A percentile compares a stretch with the other conserved stretches of the same genome.
phyloP scores from a whole-genome alignment of 2,329 filamentous ascomycete genomes.

The Colletotrichum sp. region DNA sequence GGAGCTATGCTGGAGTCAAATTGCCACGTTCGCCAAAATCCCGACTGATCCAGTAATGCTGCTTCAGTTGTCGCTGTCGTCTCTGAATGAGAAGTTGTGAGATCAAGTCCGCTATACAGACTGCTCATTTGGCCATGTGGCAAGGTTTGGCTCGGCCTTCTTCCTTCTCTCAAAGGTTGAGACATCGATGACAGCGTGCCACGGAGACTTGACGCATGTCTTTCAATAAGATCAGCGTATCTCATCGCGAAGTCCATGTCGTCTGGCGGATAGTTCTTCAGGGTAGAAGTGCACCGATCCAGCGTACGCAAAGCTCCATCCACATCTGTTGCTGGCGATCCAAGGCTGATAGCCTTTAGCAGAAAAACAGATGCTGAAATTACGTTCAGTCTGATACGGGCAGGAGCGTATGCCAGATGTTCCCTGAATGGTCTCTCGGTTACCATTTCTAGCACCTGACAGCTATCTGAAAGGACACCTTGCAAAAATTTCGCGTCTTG shows the following conservation, averaged over 20 bases:
- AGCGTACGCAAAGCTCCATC: slow-evolving; percentile 13
- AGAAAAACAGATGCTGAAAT: slow-evolving; percentile 27
- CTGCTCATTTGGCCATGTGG: background rate
- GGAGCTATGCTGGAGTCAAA: slow-evolving; percentile 7
- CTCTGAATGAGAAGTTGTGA: background rate
- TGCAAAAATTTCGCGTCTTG: slow-evolving; percentile 24
- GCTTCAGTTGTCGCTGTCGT: background rate
- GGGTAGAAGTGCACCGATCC: slow-evolving; percentile 21
- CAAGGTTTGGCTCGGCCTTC: background rate
- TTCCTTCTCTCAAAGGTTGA: background rate
- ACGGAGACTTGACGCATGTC: slow-evolving; percentile 14
- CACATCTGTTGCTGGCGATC: slow-evolving; percentile 19
- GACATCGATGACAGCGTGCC: background rate
- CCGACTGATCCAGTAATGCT: background rate
- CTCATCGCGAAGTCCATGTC: slow-evolving; percentile 28
- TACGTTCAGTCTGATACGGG: slow-evolving; percentile 22
- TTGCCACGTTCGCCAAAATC: background rate
- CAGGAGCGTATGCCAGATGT: slow-evolving; percentile 22
- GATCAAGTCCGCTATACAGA: background rate
- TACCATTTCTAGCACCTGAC: slow-evolving; percentile 18
- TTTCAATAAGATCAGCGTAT: slow-evolving; percentile 26
- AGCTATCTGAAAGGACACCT: slow-evolving; percentile 24
- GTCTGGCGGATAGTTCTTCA: slow-evolving; percentile 19
- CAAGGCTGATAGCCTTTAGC: slow-evolving; percentile 24
- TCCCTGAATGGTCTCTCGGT: slow-evolving; percentile 16